Conservation (phyloP, 2,329 filamentous ascomycete species). For the Cytospora paraplurivora region DNA sequence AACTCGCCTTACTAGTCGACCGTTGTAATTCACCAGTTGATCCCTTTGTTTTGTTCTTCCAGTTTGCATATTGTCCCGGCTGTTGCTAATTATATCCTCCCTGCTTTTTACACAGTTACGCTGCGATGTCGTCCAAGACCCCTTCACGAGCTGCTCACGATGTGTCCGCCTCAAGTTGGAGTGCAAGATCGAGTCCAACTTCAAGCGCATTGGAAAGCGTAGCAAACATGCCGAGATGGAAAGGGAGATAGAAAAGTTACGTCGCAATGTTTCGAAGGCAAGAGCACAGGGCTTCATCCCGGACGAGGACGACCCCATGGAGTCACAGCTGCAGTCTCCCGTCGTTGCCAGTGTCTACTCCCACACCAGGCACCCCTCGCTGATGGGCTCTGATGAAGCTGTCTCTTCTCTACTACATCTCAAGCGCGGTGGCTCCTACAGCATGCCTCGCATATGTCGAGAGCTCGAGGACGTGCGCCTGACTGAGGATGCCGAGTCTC, state of each 20-base stretch:
- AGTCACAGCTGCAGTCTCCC: slow-evolving; percentile 60
- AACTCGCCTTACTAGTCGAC: not conserved
- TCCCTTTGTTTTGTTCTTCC: not conserved
- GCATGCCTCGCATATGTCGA: slow-evolving; percentile 59
- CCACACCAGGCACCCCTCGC: slow-evolving; percentile 62
- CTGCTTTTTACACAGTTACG: slow-evolving; percentile 57
- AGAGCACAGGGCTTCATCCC: slow-evolving; percentile 59
- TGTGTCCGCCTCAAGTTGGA: slow-evolving; percentile 79
- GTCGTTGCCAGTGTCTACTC: slow-evolving; percentile 58
- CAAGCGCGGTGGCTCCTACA: slow-evolving; percentile 66
- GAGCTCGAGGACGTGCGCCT: slow-evolving; percentile 66
- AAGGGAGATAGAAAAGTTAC: slow-evolving; percentile 72
- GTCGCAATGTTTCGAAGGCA: slow-evolving; percentile 62
- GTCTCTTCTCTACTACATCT: slow-evolving; percentile 68
- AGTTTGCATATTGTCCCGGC: not conserved
- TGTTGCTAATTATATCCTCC: slow-evolving; percentile 27
- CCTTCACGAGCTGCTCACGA: slow-evolving; percentile 74
- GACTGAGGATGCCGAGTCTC: slow-evolving; percentile 62
- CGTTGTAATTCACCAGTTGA: not conserved
- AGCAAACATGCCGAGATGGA: slow-evolving; percentile 86
- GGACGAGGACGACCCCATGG: slow-evolving; percentile 55
- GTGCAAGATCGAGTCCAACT: slow-evolving; percentile 86
- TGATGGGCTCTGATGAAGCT: slow-evolving; percentile 70
- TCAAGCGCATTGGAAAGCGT: slow-evolving; percentile 79
- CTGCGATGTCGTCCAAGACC: slow-evolving; percentile 82